Percentiles rank a stretch among this genome's conserved stretches.
phyloP scores from a whole-genome alignment of 163 green algal genomes.

The Volvox carteri region DNA sequence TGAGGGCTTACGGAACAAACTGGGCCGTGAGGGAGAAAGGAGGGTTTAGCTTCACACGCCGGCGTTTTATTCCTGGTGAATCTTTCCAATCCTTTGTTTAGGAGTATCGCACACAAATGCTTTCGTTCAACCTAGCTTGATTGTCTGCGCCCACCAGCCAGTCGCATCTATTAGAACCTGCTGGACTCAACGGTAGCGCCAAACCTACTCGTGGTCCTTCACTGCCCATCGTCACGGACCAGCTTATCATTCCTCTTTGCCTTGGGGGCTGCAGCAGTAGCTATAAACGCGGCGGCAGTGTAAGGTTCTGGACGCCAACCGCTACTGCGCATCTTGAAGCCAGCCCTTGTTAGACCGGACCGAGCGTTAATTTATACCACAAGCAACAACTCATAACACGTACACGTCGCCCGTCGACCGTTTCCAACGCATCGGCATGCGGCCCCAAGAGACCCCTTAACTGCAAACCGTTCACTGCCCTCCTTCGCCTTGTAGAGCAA shows the following conservation, averaged over 20 bases:
- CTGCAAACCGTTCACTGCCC: not conserved
- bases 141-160: not conserved
- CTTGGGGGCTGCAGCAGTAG: too few species aligned
- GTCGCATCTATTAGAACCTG: too few species aligned
- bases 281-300: too few species aligned
- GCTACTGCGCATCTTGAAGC: too few species aligned
- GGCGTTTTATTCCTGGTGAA: not conserved
- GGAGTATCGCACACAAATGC: not conserved
- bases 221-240: too few species aligned
- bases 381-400: not conserved
- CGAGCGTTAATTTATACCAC: not conserved
- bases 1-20: not conserved
- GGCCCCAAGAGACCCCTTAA: not conserved
- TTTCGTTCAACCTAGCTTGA: not conserved
- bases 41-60: not conserved
- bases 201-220: too few species aligned
- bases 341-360: too few species aligned
- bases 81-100: not conserved
- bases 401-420: too few species aligned
- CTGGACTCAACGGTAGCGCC: too few species aligned
- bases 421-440: not conserved
- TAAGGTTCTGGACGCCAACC: too few species aligned
- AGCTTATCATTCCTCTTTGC: too few species aligned
- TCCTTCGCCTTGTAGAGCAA: not conserved
- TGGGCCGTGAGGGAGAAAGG: not conserved